These are phyloP conservation scores for Reticulascus tulasneorum DNA, from an alignment of 2,329 filamentous ascomycete species.

Conservation along the genomic window DNA sequence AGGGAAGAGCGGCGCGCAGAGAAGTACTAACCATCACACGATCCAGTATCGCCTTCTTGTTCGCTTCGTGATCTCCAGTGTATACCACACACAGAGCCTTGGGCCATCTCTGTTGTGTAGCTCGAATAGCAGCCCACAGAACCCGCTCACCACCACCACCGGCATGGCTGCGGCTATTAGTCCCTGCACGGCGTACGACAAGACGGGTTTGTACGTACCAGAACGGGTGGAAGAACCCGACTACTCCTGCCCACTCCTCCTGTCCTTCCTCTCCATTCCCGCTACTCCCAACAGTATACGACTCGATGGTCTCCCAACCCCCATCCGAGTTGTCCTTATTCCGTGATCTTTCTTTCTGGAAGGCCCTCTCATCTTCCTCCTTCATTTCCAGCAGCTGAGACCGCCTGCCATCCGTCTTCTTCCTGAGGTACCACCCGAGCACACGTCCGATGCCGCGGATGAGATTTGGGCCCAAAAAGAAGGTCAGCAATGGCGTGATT, in stretches of 20 bases:
- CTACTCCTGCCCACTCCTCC: constrained; percentile 73
- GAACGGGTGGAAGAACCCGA: constrained; percentile 97
- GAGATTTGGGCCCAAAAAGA: constrained; percentile 31
- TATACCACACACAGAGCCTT: constrained; percentile 88
- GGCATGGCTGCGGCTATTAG: constrained; percentile 64
- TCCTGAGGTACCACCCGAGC: constrained; percentile 58
- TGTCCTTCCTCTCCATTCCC: constrained; percentile 40
- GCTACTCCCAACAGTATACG: constrained; percentile 5
- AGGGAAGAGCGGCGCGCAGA: no score
- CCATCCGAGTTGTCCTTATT: constrained; percentile 43
- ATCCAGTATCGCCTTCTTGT: constrained; percentile 73
- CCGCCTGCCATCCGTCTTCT: constrained; percentile 60
- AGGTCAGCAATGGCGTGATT: constrained; percentile 20
- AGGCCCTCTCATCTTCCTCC: constrained; percentile 37
- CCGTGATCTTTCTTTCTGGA: constrained; percentile 19
- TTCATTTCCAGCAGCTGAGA: constrained; percentile 52
- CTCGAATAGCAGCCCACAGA: constrained; percentile 90
- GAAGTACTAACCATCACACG: constrained; percentile 61
- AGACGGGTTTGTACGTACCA: constrained; percentile 55
- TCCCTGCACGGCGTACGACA: background rate
- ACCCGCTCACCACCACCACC: constrained; percentile 94
- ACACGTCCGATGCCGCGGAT: constrained; percentile 34
- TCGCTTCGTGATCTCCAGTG: constrained; percentile 87
- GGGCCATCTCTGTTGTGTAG: constrained; percentile 85
- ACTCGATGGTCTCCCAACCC: constrained; percentile 63